Evolutionary conservation across 2,329 filamentous ascomycete species (phyloP), one percentile per base, ranked within the genome.

Genomic region (Colletotrichum limetticola): DNA sequence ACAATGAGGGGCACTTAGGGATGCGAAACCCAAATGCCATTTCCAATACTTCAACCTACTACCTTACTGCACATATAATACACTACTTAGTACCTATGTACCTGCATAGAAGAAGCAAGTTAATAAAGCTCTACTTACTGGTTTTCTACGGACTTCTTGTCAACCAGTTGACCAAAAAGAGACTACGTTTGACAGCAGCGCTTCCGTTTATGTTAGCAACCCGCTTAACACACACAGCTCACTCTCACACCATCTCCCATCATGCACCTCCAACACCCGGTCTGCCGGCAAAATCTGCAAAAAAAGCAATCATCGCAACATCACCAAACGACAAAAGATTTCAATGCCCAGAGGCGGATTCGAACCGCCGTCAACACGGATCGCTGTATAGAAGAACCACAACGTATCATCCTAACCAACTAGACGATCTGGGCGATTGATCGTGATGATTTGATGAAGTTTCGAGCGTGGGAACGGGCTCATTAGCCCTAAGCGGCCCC

Each of bases 381-480:
- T 35, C 55, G 60, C 66, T 63, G 70, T 60, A 61, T 70, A 53
- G 68, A 55, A 72, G 70, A 64, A 72, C 70, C 70, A 72, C 70
- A 72, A 72, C 70, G 70, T 72, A 72, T 72, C 66, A 72, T 72
- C 70, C 70, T 72, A 72, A 72, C 70, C 70, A 72, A 60, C 70
- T 69, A 72, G 70, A 72, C 70, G 70, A 72, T 72, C 70, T 72
- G 70, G 46, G 70, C 70, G 32, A 58, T 60, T 58, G 70, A 61
- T 66, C 24, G 4, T n/a, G 11, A 5, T 3, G 32, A 28, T 58
- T 46, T 11, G 6, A 19, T 49, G n/a, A 2, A 2, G 6, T 1
- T 4, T 2, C 1, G 0, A 0, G 0, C 52, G 3, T 7, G n/a
- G 7, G 5, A 46, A 2, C 3, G 35, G 56, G 28, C 24, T n/a